Percentiles rank a stretch among this genome's conserved stretches.
Evolutionary conservation across 1,284 basidiomycete genomes (phyloP).

Genomic region (Fistulinella cinereoalba): DNA sequence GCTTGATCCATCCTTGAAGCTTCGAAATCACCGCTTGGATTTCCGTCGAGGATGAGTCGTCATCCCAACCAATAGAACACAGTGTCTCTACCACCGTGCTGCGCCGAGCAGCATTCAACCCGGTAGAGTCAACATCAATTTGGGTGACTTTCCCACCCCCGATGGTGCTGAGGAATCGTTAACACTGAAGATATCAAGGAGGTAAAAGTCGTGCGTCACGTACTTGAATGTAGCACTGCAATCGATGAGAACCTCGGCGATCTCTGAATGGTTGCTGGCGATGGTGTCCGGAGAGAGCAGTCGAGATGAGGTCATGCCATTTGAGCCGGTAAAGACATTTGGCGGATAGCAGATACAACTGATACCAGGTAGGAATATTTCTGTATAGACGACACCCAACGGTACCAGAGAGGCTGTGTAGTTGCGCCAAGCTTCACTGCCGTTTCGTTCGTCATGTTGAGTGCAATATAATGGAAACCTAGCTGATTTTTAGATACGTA

Average conservation of each 20-base stretch:
- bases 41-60: constrained; percentile 29
- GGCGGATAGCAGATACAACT: constrained; percentile 21
- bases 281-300: constrained; percentile 37
- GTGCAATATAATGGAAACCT: constrained; percentile 27
- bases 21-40: constrained; percentile 28
- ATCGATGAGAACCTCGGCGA: constrained; percentile 29
- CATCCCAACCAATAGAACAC: constrained; percentile 31
- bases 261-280: constrained; percentile 26
- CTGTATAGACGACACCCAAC: constrained; percentile 2
- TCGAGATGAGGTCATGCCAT: constrained; percentile 35
- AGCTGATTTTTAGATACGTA: constrained; percentile 1
- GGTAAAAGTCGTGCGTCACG: constrained; percentile 1
- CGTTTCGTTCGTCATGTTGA: constrained; percentile 34
- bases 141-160: constrained; percentile 41
- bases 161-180: constrained; percentile 32
- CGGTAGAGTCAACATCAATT: constrained; percentile 36
- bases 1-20: constrained; percentile 31
- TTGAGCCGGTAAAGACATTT: not conserved
- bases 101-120: constrained; percentile 45
- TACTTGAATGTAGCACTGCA: constrained; percentile 12
- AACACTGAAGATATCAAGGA: not conserved
- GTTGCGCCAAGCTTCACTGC: constrained; percentile 34
- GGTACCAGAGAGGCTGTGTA: constrained; percentile 15
- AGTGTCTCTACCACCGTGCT: constrained; percentile 34
- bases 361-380: constrained; percentile 30